Evolutionary conservation across 306 rosid species (phyloP), one percentile per base, ranked within the genome.

Genomic region (Casuarina cunninghamiana): DNA sequence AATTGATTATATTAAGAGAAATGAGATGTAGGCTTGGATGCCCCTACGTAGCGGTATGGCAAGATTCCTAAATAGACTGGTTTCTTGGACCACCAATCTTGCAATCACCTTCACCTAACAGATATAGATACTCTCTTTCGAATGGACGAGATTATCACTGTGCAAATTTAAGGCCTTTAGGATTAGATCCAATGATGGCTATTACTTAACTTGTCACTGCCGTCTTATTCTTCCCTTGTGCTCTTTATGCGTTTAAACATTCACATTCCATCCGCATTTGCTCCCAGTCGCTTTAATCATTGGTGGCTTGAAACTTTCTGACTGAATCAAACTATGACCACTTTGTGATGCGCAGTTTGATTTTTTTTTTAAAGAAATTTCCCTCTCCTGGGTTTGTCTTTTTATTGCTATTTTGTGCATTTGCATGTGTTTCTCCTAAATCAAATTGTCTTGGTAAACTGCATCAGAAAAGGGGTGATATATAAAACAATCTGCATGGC

Each of bases 1-100:
- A 66, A 42, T 66, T 42, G 71, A 66, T 66, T 16, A 66, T 38
- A 67, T n/a, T 42, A 67, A 17, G 71, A 42, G 42, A 17, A 19
- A 7, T 66, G 50, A 66, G 71, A 66, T 67, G 5, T 5, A 19
- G 48, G 65, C 39, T 9, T 9, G 65, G 6, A 21, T 9, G 2
- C 37, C 35, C 35, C 11, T 19, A 9, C 3, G 8, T 19, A 58
- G 39, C 65, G 26, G 39, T 42, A n/a, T 42, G 71, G 32, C 4
- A 42, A 0, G 26, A 66, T 43, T 66, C 49, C 50, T n/a, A 17
- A 2, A 17, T 42, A 42, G 35, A 67, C 43, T 12, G 17, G 50
- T 66, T 66, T 42, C 50, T 42, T 42, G 50, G 48, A 67, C 68
- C 68, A 61, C n/a, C 43, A 61, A 16, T 5, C 50, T 9, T 67